phyloP scores from a whole-genome alignment of 1,284 basidiomycete genomes.

The Salmacisia buchloeana region DNA sequence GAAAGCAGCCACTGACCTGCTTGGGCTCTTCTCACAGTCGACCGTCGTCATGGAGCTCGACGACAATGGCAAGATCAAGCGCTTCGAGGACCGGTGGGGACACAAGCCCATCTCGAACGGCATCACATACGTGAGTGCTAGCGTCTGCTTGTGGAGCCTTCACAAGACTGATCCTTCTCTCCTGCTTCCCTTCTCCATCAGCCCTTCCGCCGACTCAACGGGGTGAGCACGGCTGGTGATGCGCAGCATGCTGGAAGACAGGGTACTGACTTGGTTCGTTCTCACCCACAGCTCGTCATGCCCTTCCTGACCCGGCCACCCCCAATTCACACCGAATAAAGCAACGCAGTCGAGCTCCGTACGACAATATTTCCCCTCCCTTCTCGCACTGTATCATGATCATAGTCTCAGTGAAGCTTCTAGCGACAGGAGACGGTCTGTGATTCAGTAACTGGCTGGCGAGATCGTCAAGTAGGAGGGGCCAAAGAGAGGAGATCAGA shows the following conservation, averaged over 20 bases:
- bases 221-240: neutral
- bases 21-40: constrained; percentile 46
- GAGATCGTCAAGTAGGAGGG: no score
- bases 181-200: neutral
- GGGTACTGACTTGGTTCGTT: neutral
- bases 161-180: neutral
- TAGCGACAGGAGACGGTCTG: no score
- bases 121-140: constrained; percentile 9
- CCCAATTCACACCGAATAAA: no score
- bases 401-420: no score
- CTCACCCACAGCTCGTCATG: constrained; percentile 9
- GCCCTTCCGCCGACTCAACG: constrained; percentile 11
- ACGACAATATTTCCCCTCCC: no score
- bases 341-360: no score
- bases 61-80: constrained; percentile 60
- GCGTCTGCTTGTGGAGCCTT: no score
- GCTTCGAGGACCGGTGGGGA: constrained; percentile 62
- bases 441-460: no score
- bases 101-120: constrained; percentile 16
- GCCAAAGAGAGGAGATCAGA: no score
- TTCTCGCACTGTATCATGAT: no score
- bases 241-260: neutral
- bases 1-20: neutral
- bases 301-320: constrained; percentile 8
- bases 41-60: constrained; percentile 64